phyloP scores from a whole-genome alignment of 768 basidiomycete genomes.

The Agrocybe praecox region DNA sequence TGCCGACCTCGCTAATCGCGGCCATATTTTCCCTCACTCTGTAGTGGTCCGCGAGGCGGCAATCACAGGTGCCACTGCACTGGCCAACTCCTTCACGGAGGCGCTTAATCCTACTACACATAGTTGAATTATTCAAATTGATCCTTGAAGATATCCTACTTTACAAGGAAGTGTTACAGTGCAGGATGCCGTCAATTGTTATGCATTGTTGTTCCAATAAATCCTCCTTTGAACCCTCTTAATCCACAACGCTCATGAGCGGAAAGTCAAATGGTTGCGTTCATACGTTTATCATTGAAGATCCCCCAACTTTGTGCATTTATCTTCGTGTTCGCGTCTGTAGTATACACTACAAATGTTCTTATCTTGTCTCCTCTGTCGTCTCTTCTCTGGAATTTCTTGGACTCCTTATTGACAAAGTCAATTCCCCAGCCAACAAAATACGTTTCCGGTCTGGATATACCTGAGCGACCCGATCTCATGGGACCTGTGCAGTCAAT shows the following conservation, averaged over 20 bases:
- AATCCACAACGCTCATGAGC: neutral
- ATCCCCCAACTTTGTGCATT: conserved; percentile 21
- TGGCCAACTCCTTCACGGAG: conserved; percentile 37
- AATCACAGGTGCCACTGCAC: conserved; percentile 59
- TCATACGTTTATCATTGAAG: conserved; percentile 14
- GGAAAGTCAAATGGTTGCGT: conserved; percentile 7
- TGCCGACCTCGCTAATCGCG: conserved; percentile 54
- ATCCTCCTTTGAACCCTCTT: neutral
- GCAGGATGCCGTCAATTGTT: too few relatives aligned
- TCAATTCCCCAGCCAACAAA: neutral
- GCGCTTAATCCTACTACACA: neutral
- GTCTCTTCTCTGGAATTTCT: conserved; percentile 24
- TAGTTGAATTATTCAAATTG: too few relatives aligned
- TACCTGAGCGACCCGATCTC: neutral
- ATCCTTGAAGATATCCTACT: too few relatives aligned
- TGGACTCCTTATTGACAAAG: conserved; percentile 18
- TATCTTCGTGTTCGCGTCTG: conserved; percentile 34
- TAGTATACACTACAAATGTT: conserved; percentile 46
- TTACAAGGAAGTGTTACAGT: too few relatives aligned
- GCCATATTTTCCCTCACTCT: conserved; percentile 66
- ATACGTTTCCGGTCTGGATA: neutral
- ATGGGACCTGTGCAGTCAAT: conserved; percentile 1
- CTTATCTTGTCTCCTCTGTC: conserved; percentile 36
- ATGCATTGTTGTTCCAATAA: too few relatives aligned
- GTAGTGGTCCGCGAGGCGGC: conserved; percentile 74